Base-by-base conservation (phyloP, 2,329 filamentous ascomycete genomes). In the Neurospora crassa region DNA sequence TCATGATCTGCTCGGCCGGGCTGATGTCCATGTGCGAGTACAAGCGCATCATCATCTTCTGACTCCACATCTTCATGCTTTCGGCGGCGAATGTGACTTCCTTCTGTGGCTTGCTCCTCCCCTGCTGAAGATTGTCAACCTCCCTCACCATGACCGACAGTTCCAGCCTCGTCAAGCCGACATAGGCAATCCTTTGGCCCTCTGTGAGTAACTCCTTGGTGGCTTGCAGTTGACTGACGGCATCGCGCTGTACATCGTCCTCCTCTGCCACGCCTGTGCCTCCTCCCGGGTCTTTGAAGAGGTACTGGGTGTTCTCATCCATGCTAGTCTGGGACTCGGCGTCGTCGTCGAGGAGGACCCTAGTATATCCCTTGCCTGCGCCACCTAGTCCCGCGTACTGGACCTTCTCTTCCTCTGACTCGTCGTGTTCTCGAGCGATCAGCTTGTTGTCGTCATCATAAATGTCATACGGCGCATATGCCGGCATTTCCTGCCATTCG, bases 1-100 rank as follows among this genome's bases (percentile, higher is more conserved):
- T 97, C 96, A 99, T 99, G 80, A 99, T 85, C 83, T 99, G 96
- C 81, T 99, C 96, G 16, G 88, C 90, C 29, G 91, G 85, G 78
- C 90, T 94, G 77, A 99, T 96, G 72, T 99, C 96, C 96, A 99
- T 99, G 81, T 99, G 96, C 14, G 89, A 84, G 80, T 98, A 99
- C 14, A 99, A 80, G 34, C 95, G 89, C 72, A 97, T 89, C 94
- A 99, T 99, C 87, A 97, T 97, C 83, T 96, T 96, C 80, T 99
- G 96, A 71, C 92, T 90, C 95, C 95, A 99, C 92, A 97, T 97
- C 80, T 91, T 91, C 83, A 92, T 91, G 43, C 90, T 88, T 80
- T 97, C 96, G 12, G 89, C 83, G 0, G 92, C 88, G 73, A 91
- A 83, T 40, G 88, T 85, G 12, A 94, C 79, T 63, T 89, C 84